phyloP scores from a whole-genome alignment of 163 green algal genomes.

The Prototheca wickerhamii region DNA sequence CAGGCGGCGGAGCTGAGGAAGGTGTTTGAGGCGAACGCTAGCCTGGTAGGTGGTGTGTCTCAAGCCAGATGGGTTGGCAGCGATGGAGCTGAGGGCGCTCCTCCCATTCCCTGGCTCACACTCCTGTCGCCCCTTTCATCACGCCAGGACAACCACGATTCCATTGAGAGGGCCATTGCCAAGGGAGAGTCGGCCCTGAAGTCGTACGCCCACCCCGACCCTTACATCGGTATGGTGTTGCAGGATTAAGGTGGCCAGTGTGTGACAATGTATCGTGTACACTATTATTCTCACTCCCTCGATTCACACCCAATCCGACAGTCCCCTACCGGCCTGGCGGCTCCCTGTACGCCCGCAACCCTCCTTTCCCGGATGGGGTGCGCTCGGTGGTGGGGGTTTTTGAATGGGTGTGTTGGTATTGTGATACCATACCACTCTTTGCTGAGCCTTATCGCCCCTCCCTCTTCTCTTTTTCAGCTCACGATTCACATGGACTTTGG shows the following conservation, averaged over 20 bases:
- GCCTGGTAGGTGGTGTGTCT: conserved; percentile 10
- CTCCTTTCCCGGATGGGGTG: conserved; percentile 25
- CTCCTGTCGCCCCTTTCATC: neutral
- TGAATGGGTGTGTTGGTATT: neutral
- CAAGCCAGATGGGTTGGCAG: too few species aligned
- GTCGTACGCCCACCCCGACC: conserved; percentile 38
- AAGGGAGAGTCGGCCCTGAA: conserved; percentile 29
- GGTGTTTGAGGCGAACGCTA: conserved; percentile 11
- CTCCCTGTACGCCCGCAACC: conserved; percentile 46
- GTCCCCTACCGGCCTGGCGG: conserved; percentile 47
- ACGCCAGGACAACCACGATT: conserved; percentile 11
- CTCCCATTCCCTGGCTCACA: too few species aligned
- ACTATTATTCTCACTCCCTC: neutral
- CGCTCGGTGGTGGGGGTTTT: neutral
- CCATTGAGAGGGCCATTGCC: conserved; percentile 28
- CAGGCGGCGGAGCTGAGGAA: conserved; percentile 4
- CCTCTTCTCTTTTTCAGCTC: conserved; percentile 1
- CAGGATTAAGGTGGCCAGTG: neutral
- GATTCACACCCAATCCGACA: too few species aligned
- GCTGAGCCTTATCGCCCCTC: neutral
- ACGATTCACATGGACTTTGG: conserved; percentile 12
- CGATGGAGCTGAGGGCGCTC: too few species aligned
- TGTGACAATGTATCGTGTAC: neutral
- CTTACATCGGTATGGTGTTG: conserved; percentile 36
- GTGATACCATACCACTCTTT: neutral